Conservation (phyloP, 176 grass and related monocot genomes). For the sorghum (Sorghum bicolor) region Sorghum_bicolor_NCBIv3 NC_012879.2:19880001-19880500, state of each 20-base stretch:
- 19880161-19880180: slow-evolving; percentile 58
- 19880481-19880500: slow-evolving; percentile 78
- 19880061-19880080: neutral
- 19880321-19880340: neutral
- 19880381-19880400: neutral
- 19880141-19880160: slow-evolving; percentile 41
- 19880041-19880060: neutral
- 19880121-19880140: slow-evolving; percentile 65
- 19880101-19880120: slow-evolving; percentile 59
- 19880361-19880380: neutral
- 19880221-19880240: slow-evolving; percentile 75
- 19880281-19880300: slow-evolving; percentile 76
- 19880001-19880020: slow-evolving; percentile 75
- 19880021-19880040: neutral
- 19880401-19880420: slow-evolving; percentile 38
- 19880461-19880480: slow-evolving; percentile 67
- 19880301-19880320: slow-evolving; percentile 53
- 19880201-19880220: slow-evolving; percentile 72
- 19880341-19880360: neutral
- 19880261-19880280: slow-evolving; percentile 82
- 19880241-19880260: slow-evolving; percentile 81
- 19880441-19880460: slow-evolving; percentile 63
- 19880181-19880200: slow-evolving; percentile 63
- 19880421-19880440: slow-evolving; percentile 63
- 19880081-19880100: neutral